Evolutionary conservation across 2,329 filamentous ascomycete species (phyloP), one percentile per base, ranked within the genome.

Genomic region (Colletotrichum tropicicola): DNA sequence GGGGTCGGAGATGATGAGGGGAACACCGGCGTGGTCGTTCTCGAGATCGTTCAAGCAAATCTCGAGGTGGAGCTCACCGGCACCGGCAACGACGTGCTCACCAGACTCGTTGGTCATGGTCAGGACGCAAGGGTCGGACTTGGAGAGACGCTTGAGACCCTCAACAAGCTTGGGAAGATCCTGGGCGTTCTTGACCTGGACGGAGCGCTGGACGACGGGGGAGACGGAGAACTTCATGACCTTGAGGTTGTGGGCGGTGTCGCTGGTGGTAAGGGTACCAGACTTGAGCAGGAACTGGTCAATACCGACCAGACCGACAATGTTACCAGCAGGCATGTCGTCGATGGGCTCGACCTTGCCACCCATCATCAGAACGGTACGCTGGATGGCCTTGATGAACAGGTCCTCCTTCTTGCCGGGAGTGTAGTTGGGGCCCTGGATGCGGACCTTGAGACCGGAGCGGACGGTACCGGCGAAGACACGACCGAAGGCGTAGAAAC

Each of bases 201-300:
- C 96, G 83, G 96, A 97, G 74, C 95, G 95, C 86, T 92, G 95
- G 73, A 99, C 96, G 85, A 99, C 96, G 76, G 96, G 96, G 67
- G 96, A 98, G 81, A 99, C 96, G 79, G 96, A 99, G 92, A 99
- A 99, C 89, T 98, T 98, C 96, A 99, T 99, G 86, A 99, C 96
- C 92, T 98, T 98, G 78, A 99, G 87, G 91, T 99, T 99, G 92
- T 99, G 96, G 80, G 96, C 95, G 72, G 93, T 97, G 74, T 99
- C 96, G 80, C 88, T 91, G 80, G 95, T 98, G 84, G 94, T 97
- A 76, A 99, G 92, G 78, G 96, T 99, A 92, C 96, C 96, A 81
- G 96, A 98, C 92, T 99, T 99, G 88, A 99, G 94, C 88, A 99
- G 88, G 93, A 98, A 99, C 90, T 99, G 96, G 82, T 99, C 96